Percentiles rank a stretch among this genome's conserved stretches.
Evolutionary conservation across 208 protist species (phyloP).

Genomic region (Acanthamoeba healyi): DNA sequence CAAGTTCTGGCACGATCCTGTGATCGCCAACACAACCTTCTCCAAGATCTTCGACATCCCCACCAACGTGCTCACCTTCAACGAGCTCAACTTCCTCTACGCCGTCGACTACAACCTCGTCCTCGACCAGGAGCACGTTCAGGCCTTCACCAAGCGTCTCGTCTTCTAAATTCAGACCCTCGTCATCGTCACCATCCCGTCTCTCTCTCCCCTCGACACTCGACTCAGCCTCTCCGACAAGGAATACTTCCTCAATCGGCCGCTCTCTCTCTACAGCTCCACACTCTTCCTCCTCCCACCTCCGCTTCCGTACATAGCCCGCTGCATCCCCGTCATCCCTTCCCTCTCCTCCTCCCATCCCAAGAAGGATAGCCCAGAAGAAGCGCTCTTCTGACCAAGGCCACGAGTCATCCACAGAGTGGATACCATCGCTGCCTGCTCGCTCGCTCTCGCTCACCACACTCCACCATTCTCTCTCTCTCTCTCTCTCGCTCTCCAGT

Average conservation of each 20-base stretch:
- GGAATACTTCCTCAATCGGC: slow-evolving; percentile 36
- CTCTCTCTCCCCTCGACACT: not conserved
- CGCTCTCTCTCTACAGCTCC: no score
- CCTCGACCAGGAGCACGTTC: slow-evolving; percentile 66
- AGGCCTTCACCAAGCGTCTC: slow-evolving; percentile 52
- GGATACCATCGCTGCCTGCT: not conserved
- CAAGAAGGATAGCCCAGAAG: slow-evolving; percentile 62
- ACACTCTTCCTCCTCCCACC: not conserved
- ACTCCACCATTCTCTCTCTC: not conserved
- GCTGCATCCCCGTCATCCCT: not conserved
- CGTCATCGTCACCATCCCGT: not conserved
- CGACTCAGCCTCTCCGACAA: no score
- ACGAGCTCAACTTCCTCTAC: slow-evolving; percentile 75
- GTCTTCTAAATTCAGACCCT: slow-evolving; percentile 39
- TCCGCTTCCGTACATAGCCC: not conserved
- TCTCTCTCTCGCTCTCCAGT: not conserved
- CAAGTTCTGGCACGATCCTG: slow-evolving; percentile 75
- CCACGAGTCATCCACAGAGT: not conserved
- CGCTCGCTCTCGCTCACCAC: no score
- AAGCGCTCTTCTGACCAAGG: slow-evolving; percentile 57
- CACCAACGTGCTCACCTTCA: slow-evolving; percentile 73
- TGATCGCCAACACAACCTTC: slow-evolving; percentile 73
- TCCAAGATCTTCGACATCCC: slow-evolving; percentile 74
- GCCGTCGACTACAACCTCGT: slow-evolving; percentile 74
- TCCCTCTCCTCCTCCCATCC: not conserved